Conservation (phyloP, 139 green algal species). For the Micractinium conductrix region DNA sequence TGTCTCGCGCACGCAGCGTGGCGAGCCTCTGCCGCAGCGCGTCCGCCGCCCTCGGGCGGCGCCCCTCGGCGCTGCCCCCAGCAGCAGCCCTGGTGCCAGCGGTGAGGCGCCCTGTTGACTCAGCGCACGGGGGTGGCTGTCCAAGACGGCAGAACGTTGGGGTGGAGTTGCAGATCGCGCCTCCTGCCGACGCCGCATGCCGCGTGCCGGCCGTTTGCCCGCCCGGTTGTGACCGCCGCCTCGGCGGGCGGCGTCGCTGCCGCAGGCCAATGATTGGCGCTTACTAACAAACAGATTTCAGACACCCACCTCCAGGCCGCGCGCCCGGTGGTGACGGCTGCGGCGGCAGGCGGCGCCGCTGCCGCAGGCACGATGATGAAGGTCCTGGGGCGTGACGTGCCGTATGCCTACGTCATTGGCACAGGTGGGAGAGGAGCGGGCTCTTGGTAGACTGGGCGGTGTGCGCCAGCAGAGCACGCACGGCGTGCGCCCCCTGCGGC, state of each 20-base stretch:
- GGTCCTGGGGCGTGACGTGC: constrained; percentile 6
- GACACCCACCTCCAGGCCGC: background rate
- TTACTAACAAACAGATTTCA: too few relatives aligned
- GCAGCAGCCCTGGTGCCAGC: background rate
- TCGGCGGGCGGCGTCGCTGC: background rate
- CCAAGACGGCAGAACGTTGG: background rate
- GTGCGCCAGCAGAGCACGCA: background rate
- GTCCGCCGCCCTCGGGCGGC: background rate
- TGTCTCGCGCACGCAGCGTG: background rate
- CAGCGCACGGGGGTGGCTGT: background rate
- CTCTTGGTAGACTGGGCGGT: background rate
- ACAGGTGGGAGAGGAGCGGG: background rate
- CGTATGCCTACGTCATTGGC: constrained; percentile 1
- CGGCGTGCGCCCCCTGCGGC: too few relatives aligned
- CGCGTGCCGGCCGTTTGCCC: too few relatives aligned
- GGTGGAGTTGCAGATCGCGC: background rate
- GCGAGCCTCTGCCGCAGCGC: constrained; percentile 22
- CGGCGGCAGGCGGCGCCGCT: background rate
- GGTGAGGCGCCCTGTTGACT: too few relatives aligned
- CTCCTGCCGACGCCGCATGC: too few relatives aligned
- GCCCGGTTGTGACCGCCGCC: too few relatives aligned
- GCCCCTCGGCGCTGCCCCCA: background rate
- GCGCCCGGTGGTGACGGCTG: constrained; percentile 2
- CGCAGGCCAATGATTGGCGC: too few relatives aligned
- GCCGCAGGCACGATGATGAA: constrained; percentile 15